Percentiles rank a stretch among this genome's conserved stretches.
Conservation (phyloP, 148 eudicot genomes). For the Gaultheria prostrata region DNA sequence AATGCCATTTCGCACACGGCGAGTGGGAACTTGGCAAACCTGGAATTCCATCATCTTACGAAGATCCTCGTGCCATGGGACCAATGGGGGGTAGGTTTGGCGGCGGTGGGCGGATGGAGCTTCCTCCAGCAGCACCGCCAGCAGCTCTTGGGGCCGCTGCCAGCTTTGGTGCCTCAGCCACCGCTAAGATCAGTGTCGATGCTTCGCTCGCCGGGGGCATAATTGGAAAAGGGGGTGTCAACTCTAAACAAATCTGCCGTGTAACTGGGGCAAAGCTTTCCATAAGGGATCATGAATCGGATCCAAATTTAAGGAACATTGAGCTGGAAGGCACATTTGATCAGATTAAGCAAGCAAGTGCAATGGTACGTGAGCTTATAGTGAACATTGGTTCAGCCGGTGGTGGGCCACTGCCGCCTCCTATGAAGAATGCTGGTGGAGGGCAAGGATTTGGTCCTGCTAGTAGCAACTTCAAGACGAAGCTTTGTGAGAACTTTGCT, state of each 20-base stretch:
- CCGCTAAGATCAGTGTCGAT: constrained; percentile 19
- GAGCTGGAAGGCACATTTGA: constrained; percentile 22
- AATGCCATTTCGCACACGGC: constrained; percentile 20
- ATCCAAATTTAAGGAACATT: constrained; percentile 14
- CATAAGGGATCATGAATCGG: constrained; percentile 17
- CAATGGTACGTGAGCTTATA: constrained; percentile 19
- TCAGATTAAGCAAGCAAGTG: constrained; percentile 21
- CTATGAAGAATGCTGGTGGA: constrained; percentile 16
- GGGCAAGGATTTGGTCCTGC: constrained; percentile 33
- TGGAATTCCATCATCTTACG: not conserved
- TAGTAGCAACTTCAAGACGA: constrained; percentile 36
- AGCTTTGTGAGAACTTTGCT: constrained; percentile 17
- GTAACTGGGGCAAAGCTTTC: constrained; percentile 21
- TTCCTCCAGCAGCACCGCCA: not conserved
- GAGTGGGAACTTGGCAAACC: constrained; percentile 20
- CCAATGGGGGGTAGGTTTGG: constrained; percentile 10
- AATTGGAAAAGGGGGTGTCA: constrained; percentile 20
- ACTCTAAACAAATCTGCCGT: constrained; percentile 22
- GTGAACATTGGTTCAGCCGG: constrained; percentile 11
- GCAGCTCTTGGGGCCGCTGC: constrained; percentile 12
- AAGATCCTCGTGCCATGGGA: constrained; percentile 19
- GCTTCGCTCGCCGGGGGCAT: constrained; percentile 19
- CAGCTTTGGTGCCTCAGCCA: constrained; percentile 19
- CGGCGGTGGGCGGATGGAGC: constrained; percentile 9
- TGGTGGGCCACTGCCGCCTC: constrained; percentile 25